Base-by-base conservation (phyloP, 2,329 filamentous ascomycete genomes). In the Fusarium denticulatum region DNA sequence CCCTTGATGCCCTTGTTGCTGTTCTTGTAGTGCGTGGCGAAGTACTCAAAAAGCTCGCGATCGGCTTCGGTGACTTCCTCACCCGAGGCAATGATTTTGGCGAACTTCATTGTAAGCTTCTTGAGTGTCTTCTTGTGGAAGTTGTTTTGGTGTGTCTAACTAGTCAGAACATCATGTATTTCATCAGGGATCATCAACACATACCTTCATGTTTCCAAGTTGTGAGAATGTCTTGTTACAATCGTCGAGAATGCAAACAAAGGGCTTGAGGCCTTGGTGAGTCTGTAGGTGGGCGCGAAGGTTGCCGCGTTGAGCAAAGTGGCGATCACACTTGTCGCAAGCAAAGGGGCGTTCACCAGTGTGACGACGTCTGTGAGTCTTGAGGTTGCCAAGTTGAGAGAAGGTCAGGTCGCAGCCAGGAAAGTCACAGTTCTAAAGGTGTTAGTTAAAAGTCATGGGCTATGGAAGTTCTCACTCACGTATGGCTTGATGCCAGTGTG, bases 1-100 rank as follows among this genome's bases (percentile, higher is more conserved):
- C 96, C 96, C 83, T 98, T 98, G 86, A 98, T 98, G 3, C 96
- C 96, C 82, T 97, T 97, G 88, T 98, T 98, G 84, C 93, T 95
- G 84, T 98, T 97, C 86, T 97, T 97, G 88, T 97, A 98, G n/a
- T 97, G 87, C 2, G 88, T 88, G 8, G 91, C 89, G 80, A 98
- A 96, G 83, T 97, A 97, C 75, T 93, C 89, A 86, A 93, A 94
- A 57, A 98, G 86, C 67, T 94, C 92, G 69, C 89, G 91, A 77
- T 98, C 94, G 10, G 84, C 82, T 42, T 91, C 87, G 0, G 88
- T 85, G n/a, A 95, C 76, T 18, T 80, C 72, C 16, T 79, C 89
- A 10, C 86, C 84, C 42, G 92, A 89, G n/a, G 86, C 86, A 60
- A 91, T 88, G 20, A 77, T 68, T 40, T 80, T 86, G 22, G 91